Percentiles rank a stretch among this genome's conserved stretches.
Conservation (phyloP, 257 asterid species). For the Solanum paucissectum region DNA sequence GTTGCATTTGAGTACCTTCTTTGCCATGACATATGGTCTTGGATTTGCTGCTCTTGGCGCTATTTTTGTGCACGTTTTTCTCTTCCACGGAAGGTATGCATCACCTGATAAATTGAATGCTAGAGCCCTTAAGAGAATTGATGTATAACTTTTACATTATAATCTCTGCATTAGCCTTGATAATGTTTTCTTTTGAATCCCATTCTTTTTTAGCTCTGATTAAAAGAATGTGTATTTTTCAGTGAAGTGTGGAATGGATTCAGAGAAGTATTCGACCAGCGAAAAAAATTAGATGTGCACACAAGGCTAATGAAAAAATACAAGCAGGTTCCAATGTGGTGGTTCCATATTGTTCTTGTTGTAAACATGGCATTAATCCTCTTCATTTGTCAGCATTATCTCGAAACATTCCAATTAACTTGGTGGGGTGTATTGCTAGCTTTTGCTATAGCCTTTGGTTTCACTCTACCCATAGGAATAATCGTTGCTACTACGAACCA, state of each 20-base stretch:
- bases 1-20: constrained; percentile 27
- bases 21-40: constrained; percentile 34
- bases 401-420: constrained; percentile 32
- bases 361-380: constrained; percentile 17
- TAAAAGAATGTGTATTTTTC: background rate
- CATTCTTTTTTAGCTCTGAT: background rate
- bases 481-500: constrained; percentile 52
- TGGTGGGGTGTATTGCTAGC: constrained; percentile 59
- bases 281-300: constrained; percentile 27
- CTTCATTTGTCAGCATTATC: constrained; percentile 15
- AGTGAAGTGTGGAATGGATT: constrained; percentile 30
- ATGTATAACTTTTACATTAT: background rate
- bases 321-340: constrained; percentile 42
- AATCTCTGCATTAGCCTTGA: background rate
- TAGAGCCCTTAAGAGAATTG: background rate
- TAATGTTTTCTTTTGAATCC: background rate
- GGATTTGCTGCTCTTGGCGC: constrained; percentile 42
- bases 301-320: constrained; percentile 39
- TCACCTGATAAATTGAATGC: background rate
- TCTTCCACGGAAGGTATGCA: constrained; percentile 39
- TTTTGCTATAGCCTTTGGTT: constrained; percentile 28
- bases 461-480: constrained; percentile 50
- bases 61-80: constrained; percentile 28
- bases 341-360: constrained; percentile 35
- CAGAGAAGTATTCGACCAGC: constrained; percentile 4